Evolutionary conservation across 1,284 basidiomycete genomes (phyloP), one percentile per base, ranked within the genome.

Genomic region (Ustilago vetiveriae): DNA sequence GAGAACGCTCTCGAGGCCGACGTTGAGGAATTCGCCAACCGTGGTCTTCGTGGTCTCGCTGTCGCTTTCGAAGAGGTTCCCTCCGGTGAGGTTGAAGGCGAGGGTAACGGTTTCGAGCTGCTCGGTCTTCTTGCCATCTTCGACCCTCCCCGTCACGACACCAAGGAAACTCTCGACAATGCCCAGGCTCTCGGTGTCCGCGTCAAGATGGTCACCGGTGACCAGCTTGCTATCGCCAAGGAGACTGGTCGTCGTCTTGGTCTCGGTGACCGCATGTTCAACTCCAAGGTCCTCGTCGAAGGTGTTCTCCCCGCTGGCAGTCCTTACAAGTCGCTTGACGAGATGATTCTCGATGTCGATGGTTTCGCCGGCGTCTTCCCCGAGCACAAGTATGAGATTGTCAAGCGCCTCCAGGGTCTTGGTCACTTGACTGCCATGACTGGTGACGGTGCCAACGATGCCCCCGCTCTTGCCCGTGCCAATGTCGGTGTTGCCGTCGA

Each of bases 191-290:
- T 98, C 82, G 94, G 95, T 85, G 94, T 98, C 76, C 90, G 90
- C 84, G 94, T 98, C 84, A 98, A 98, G 90, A 98, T 98, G 95
- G 94, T 97, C 72, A 98, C 94, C 43, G 94, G 94, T 88, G 94
- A 98, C 84, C 93, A 97, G 86, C 92, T 98, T 82, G 94, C 95
- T 77, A 98, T 98, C 63, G 94, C 94, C 60, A 98, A 98, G 89
- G 95, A 98, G 85, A 98, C 94, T 70, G 94, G 95, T 76, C 91
- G 94, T 84, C 92, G 94, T 86, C 91, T 98, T 57, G 94, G 94
- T 82, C 86, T 92, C 70, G 92, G 92, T 83, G 92, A 94, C 84
- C 92, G 95, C 87, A 95, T 96, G 92, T 95, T 94, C 87, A 89
- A 91, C 69, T 90, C 92, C 76, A 94, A 94, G 87, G 92, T 94